Evolutionary conservation across 306 rosid species (phyloP).

Genomic region (Luffa acutangula): DNA sequence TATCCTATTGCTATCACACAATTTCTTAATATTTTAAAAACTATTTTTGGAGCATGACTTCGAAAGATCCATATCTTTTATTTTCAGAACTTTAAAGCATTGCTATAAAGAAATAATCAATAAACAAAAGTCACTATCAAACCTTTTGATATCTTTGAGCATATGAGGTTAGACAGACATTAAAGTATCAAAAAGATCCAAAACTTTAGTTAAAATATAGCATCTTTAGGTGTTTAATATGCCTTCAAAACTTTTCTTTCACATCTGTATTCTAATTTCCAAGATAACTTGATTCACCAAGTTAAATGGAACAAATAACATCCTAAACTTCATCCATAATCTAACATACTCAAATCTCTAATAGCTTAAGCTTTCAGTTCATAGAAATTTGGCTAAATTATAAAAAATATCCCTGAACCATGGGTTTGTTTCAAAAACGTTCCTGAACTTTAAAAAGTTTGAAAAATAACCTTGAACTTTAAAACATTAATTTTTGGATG

Average conservation of each 20-base stretch:
- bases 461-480: too few relatives aligned
- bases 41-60: neutral
- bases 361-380: neutral
- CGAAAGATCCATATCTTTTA: neutral
- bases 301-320: neutral
- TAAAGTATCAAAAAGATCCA: neutral
- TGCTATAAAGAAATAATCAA: neutral
- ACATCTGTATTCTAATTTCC: neutral
- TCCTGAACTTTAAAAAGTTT: too few relatives aligned
- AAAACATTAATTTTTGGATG: too few relatives aligned
- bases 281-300: neutral
- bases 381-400: neutral
- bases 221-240: neutral
- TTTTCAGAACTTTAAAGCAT: neutral
- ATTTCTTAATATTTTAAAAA: neutral
- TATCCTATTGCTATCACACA: neutral
- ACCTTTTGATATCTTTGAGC: neutral
- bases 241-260: neutral
- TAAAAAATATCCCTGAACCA: too few relatives aligned
- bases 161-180: neutral
- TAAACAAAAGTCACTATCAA: neutral
- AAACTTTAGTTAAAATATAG: neutral
- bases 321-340: neutral
- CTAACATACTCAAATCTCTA: neutral
- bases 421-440: too few relatives aligned